phyloP scores from a whole-genome alignment of 1,284 basidiomycete genomes.

The Ceratobasidium sp. region DNA sequence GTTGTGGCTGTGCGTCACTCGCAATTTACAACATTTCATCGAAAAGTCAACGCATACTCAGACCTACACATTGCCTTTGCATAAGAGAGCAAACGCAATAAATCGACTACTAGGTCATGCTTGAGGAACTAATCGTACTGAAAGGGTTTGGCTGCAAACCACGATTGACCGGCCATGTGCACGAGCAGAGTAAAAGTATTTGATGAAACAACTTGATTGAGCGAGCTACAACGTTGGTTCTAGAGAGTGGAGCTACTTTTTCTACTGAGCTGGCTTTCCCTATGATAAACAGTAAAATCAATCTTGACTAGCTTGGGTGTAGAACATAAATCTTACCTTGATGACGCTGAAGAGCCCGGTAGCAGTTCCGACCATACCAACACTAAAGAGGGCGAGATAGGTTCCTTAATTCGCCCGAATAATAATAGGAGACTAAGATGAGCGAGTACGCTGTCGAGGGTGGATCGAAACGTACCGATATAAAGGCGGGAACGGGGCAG shows the following conservation, averaged over 20 bases:
- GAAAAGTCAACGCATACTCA: too few relatives aligned
- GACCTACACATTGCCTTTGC: too few relatives aligned
- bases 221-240: conserved; percentile 21
- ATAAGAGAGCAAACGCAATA: not conserved
- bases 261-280: conserved; percentile 36
- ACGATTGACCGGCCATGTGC: not conserved
- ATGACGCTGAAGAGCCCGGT: conserved; percentile 68
- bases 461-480: conserved; percentile 60
- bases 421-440: conserved; percentile 17
- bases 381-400: conserved; percentile 69
- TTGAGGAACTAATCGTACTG: not conserved
- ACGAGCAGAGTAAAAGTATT: not conserved
- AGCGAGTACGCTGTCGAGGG: conserved; percentile 13
- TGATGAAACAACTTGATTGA: conserved; percentile 26
- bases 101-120: too few relatives aligned
- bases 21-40: not conserved
- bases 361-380: conserved; percentile 68
- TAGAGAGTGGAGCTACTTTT: not conserved
- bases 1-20: not conserved
- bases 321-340: conserved; percentile 60
- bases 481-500: conserved; percentile 66
- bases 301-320: not conserved
- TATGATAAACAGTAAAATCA: not conserved
- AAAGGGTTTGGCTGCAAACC: not conserved
- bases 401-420: conserved; percentile 60